Evolutionary conservation across 2,329 filamentous ascomycete species (phyloP).

Genomic region (Colletotrichum eremochloae): DNA sequence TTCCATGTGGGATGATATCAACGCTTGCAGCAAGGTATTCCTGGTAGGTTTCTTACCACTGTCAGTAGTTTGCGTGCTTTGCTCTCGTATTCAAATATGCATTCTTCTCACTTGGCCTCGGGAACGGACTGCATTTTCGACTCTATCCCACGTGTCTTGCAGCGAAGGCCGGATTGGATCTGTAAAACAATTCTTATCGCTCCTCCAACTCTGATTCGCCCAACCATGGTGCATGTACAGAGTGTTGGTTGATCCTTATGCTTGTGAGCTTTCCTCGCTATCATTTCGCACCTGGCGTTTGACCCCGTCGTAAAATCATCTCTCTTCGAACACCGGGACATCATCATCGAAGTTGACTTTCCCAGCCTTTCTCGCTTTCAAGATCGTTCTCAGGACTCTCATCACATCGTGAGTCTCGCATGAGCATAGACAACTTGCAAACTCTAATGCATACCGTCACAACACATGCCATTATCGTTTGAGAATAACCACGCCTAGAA

Average conservation of each 20-base stretch:
- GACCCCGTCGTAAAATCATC: constrained; percentile 15
- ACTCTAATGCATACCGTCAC: too few relatives aligned
- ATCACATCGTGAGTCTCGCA: constrained; percentile 39
- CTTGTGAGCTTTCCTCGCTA: constrained; percentile 15
- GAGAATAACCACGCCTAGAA: too few relatives aligned
- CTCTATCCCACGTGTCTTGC: not conserved
- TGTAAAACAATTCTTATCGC: not conserved
- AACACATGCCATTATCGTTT: too few relatives aligned
- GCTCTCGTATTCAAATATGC: not conserved
- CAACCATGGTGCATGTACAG: too few relatives aligned
- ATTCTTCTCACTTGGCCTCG: not conserved
- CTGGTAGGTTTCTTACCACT: not conserved
- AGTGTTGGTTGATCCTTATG: not conserved
- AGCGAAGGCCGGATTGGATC: not conserved
- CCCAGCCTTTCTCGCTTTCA: constrained; percentile 41
- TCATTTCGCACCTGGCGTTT: constrained; percentile 4
- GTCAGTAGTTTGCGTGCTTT: too few relatives aligned
- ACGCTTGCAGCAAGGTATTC: not conserved
- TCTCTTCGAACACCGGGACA: constrained; percentile 26
- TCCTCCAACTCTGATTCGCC: not conserved
- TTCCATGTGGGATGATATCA: constrained; percentile 17
- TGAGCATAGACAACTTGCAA: too few relatives aligned
- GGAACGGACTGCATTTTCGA: not conserved
- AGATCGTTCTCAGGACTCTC: constrained; percentile 42
- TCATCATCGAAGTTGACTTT: constrained; percentile 33